Evolutionary conservation across 2,329 filamentous ascomycete genomes (phyloP).

Genomic region (Xylariaceae sp.): DNA sequence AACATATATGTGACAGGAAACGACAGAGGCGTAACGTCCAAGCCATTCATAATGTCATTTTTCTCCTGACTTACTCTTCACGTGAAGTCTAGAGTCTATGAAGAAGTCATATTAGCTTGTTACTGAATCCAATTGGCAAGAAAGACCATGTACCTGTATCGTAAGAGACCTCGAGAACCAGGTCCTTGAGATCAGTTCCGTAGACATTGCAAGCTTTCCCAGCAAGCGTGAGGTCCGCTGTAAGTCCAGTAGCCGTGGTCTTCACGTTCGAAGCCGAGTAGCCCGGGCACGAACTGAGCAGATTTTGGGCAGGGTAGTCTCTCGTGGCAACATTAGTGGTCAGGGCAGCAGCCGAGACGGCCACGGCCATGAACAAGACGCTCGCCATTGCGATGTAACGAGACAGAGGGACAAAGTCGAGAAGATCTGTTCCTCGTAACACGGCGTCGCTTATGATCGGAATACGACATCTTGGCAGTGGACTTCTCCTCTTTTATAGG

Average conservation of each 20-base stretch:
- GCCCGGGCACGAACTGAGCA: conserved; percentile 50
- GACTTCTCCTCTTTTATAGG: conserved; percentile 1
- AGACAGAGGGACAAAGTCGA: no score
- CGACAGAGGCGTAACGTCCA: no score
- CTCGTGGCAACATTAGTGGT: no score
- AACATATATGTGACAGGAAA: no score
- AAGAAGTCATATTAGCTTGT: conserved; percentile 9
- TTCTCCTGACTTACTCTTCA: no score
- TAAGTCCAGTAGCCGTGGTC: conserved; percentile 48
- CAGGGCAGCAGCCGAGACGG: conserved; percentile 26
- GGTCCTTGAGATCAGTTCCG: conserved; percentile 60
- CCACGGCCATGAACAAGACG: conserved; percentile 25
- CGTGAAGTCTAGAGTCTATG: conserved; percentile 63
- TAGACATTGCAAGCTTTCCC: conserved; percentile 65
- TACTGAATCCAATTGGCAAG: background rate
- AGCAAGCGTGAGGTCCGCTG: conserved; percentile 60
- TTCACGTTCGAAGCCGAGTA: conserved; percentile 57
- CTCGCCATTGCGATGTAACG: conserved; percentile 24
- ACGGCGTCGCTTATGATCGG: background rate
- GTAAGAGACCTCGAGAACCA: conserved; percentile 62
- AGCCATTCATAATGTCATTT: no score
- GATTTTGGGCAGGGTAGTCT: conserved; percentile 25
- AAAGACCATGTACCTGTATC: conserved; percentile 43
- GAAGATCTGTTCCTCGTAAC: background rate
- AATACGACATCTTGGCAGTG: conserved; percentile 1